These are phyloP conservation scores for Elasticomyces elasticus DNA, from an alignment of 495 filamentous ascomycete genomes.

Conservation along the genomic window DNA sequence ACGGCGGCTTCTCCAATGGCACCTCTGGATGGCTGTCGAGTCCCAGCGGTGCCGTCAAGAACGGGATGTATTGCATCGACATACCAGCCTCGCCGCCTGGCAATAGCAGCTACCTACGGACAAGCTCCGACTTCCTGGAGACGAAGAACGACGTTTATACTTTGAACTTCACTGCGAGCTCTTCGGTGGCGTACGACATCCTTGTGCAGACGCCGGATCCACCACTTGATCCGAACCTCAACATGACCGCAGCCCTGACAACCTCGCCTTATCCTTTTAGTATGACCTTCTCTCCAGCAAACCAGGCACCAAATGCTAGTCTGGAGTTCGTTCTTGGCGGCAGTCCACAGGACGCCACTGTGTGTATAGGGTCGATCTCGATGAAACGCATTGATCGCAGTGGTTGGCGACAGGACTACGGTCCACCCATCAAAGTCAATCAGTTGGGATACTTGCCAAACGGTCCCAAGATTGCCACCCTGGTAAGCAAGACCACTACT, in stretches of 20 bases:
- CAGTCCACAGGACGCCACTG: neutral
- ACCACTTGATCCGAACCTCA: conserved; percentile 11
- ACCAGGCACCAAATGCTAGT: conserved; percentile 10
- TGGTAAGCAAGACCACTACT: conserved; percentile 1
- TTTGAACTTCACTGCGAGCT: conserved; percentile 13
- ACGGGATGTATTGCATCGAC: conserved; percentile 8
- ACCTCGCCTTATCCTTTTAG: conserved; percentile 8
- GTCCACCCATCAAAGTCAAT: conserved; percentile 10
- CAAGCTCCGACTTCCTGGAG: conserved; percentile 7
- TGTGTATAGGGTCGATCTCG: conserved; percentile 8
- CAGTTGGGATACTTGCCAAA: conserved; percentile 8
- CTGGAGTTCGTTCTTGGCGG: conserved; percentile 4
- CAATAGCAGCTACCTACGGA: conserved; percentile 7
- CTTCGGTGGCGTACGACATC: conserved; percentile 9
- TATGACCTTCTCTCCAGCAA: conserved; percentile 11
- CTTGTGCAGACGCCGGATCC: conserved; percentile 11
- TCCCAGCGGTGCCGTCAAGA: neutral
- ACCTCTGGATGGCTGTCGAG: conserved; percentile 9
- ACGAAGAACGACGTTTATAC: conserved; percentile 16
- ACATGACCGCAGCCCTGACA: conserved; percentile 10
- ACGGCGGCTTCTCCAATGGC: conserved; percentile 10
- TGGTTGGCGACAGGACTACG: conserved; percentile 1
- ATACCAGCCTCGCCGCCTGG: neutral
- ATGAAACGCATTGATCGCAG: conserved; percentile 13
- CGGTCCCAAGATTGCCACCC: conserved; percentile 7